phyloP scores from a whole-genome alignment of 345 rosid species.

The Hypericum perforatum region DNA sequence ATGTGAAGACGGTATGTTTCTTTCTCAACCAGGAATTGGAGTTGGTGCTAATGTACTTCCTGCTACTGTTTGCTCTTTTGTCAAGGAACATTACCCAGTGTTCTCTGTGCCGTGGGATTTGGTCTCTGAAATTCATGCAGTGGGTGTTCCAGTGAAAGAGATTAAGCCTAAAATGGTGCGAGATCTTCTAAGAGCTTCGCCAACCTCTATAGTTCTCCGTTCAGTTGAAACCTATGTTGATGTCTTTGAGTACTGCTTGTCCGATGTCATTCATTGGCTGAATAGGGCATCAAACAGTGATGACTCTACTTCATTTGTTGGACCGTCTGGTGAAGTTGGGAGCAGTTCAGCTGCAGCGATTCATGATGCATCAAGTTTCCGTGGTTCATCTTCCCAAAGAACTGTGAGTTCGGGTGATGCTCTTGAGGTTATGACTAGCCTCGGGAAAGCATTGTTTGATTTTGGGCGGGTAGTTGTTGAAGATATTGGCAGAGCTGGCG shows the following conservation, averaged over 20 bases:
- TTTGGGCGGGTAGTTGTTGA: conserved; percentile 88
- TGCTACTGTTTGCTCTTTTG: conserved; percentile 84
- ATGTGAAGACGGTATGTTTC: conserved; percentile 94
- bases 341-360: conserved; percentile 21
- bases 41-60: conserved; percentile 76
- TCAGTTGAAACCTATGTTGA: conserved; percentile 81
- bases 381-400: conserved; percentile 28
- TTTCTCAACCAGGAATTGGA: conserved; percentile 78
- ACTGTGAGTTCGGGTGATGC: conserved; percentile 79
- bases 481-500: conserved; percentile 76
- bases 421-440: conserved; percentile 83
- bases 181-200: conserved; percentile 54
- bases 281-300: conserved; percentile 18
- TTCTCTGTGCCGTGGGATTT: conserved; percentile 91
- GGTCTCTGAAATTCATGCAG: conserved; percentile 73
- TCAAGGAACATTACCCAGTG: conserved; percentile 87
- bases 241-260: conserved; percentile 85
- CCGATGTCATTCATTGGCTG: conserved; percentile 44
- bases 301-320: conserved; percentile 12
- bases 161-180: conserved; percentile 95
- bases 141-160: conserved; percentile 61
- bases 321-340: conserved; percentile 27
- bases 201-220: conserved; percentile 60
- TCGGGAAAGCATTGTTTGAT: conserved; percentile 86
- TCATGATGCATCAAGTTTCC: conserved; percentile 23